Base-by-base conservation (phyloP, 805 yeast species). In the Komagataella pastoris region DNA sequence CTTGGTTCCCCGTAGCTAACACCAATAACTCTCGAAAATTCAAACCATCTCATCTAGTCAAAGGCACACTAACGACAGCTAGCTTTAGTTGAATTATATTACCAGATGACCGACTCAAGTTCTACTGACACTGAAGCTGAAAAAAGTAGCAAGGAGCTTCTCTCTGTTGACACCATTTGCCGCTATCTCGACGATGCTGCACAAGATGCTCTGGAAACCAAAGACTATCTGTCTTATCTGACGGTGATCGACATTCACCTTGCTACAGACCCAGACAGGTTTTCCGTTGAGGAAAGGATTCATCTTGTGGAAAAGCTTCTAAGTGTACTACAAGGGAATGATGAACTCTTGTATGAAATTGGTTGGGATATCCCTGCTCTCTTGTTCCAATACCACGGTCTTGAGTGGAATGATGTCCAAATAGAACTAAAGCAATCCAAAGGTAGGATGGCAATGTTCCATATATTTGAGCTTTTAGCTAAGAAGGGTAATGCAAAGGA, bases 341-440 rank as follows among this genome's bases (percentile, higher is more conserved):
- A 72, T 17, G 74, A 73, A 8, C 65, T 88, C 30, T 70, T 81
- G 0, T 71, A 75, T 47, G 85, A 83, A 57, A 79, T 89, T 54
- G 96, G 95, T 2, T 90, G 97, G 97, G 97, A 90, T 64, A 61
- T 90, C n/a, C 96, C 96, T 1, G 75, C 74, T 36, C 65, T 86
- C 50, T 57, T 90, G 6, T 59, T 88, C 47, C 47, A 21, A 46
- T 19, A 21, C 30, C 21, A 46, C 10, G n/a, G 24, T 6, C 36
- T 46, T 8, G 71, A 72, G 7, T 85, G 74, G 61, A 61, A 83
- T n/a, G 69, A 69, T 8, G 51, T 60, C 6, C 66, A 65, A 12
- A 58, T 80, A 69, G 54, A 67, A 61, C 75, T 54, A 61, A 77
- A 47, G 53, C 60, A 24, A 63, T 72, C n/a, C 73, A 76, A 50